These are phyloP conservation scores for Botrytis cinerea DNA, from an alignment of 2,329 filamentous ascomycete species.

Conservation along the genomic window DNA sequence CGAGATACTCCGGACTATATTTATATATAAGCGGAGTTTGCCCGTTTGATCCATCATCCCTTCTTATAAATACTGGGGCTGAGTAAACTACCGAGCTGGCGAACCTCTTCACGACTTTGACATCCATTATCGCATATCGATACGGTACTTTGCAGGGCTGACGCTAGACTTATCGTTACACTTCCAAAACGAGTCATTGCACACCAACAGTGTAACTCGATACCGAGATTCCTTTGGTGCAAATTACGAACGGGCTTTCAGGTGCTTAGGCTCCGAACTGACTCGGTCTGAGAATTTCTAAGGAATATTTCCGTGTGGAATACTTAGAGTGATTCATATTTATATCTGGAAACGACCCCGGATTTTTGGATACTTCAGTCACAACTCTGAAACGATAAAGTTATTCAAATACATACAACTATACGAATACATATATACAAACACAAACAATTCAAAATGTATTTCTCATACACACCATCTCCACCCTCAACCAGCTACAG, in stretches of 20 bases:
- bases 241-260: conserved; percentile 19
- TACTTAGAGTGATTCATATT: not conserved
- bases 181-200: not conserved
- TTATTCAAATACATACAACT: not conserved
- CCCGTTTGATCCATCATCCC: not conserved
- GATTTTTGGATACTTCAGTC: not conserved
- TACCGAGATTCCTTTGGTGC: conserved; percentile 13
- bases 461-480: conserved; percentile 38
- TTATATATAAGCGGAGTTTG: conserved; percentile 18
- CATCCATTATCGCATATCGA: conserved; percentile 16
- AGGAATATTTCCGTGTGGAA: not conserved
- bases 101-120: conserved; percentile 1
- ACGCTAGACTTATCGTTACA: conserved; percentile 25
- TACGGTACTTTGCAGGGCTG: conserved; percentile 20
- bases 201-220: conserved; percentile 1
- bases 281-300: conserved; percentile 7
- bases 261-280: conserved; percentile 10
- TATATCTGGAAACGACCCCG: conserved; percentile 13
- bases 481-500: conserved; percentile 34
- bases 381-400: not conserved
- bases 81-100: conserved; percentile 15
- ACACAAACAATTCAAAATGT: conserved; percentile 29
- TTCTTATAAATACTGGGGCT: not conserved
- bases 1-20: conserved; percentile 19
- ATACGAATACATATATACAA: not conserved